Evolutionary conservation across 2,329 filamentous ascomycete genomes (phyloP), one percentile per base, ranked within the genome.

Genomic region (Aureobasidium leucospermi): DNA sequence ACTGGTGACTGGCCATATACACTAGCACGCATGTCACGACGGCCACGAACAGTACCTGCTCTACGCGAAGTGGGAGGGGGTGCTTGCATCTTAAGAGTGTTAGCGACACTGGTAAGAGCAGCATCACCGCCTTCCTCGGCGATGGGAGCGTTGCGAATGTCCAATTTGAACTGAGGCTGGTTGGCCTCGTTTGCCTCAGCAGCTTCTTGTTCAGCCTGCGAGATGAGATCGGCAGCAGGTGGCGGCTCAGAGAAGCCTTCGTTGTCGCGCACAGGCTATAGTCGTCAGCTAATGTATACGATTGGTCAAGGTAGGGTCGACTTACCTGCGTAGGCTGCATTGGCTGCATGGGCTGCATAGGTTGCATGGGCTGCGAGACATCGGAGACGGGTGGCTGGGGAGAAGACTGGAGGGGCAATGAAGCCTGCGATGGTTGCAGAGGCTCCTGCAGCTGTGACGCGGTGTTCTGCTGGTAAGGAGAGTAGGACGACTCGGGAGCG

Each of bases 21-120:
- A 1, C 92, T 96, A 73, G 96, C 96, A 61, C 93, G 85, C 63
- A 95, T 90, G 71, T 97, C 93, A 69, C 94, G 84, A 62, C 94
- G 87, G 55, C 94, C 94, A 65, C 94, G 84, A 15, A 96, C 78
- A 13, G 91, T 96, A 47, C 89, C 87, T 13, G 83, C 77, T 61
- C 74, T 72, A 42, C 74, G 73, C 16, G 61, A 60, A 32, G 64
- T 65, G 29, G 63, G 82, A 19, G 90, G 85, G 59, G 85, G 81
- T 29, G 75, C 74, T 71, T 81, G 72, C 61, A 78, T 77, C 60
- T 86, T 85, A 39, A 95, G 76, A 2, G 86, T 88, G 67, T 86
- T 90, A 32, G 86, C 85, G 49, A 94, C 85, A 67, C 82, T 91
- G 3, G 88, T 87, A 52, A 93, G 74, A 2, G 89, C 88, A 67